These are phyloP conservation scores for Aspergillus novofumigatus DNA, from an alignment of 2,329 filamentous ascomycete species.

Conservation along the genomic window DNA sequence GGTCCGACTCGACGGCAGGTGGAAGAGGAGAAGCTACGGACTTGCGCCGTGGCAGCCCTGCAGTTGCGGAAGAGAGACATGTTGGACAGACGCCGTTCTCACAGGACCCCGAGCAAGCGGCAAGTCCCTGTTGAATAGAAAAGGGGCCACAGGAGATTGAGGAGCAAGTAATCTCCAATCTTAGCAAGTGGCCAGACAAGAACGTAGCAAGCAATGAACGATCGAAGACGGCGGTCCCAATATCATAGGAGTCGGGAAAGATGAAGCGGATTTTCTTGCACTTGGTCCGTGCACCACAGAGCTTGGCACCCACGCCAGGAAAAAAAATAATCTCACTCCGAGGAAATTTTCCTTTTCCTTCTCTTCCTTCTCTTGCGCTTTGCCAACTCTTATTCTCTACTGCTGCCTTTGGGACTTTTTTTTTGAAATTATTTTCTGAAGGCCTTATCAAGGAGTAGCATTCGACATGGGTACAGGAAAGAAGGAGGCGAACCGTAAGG, in stretches of 20 bases:
- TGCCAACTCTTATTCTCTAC: conserved; percentile 26
- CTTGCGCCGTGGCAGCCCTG: conserved; percentile 34
- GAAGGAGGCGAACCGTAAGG: conserved; percentile 80
- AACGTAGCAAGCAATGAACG: conserved; percentile 10
- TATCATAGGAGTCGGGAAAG: conserved; percentile 21
- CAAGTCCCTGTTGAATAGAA: neutral
- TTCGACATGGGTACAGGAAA: conserved; percentile 78
- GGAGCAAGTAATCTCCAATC: neutral
- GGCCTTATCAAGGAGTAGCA: conserved; percentile 15
- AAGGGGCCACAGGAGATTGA: neutral
- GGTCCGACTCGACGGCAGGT: conserved; percentile 48
- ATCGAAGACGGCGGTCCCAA: conserved; percentile 17
- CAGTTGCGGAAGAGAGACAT: conserved; percentile 38
- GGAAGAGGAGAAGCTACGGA: conserved; percentile 38
- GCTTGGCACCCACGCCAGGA: conserved; percentile 26
- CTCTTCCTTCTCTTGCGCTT: conserved; percentile 29
- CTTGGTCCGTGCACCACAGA: conserved; percentile 34
- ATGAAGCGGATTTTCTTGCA: conserved; percentile 35
- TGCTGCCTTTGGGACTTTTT: conserved; percentile 25
- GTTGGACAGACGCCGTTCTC: conserved; percentile 7
- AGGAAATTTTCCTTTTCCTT: conserved; percentile 16
- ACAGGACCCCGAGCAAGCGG: neutral
- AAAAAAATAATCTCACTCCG: conserved; percentile 30
- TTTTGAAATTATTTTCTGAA: conserved; percentile 21
- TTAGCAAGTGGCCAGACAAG: conserved; percentile 4